A percentile compares a stretch with the other conserved stretches of the same genome.
These are phyloP conservation scores for Lupinus albus DNA, from an alignment of 306 rosid species.

Conservation along the genomic window DNA sequence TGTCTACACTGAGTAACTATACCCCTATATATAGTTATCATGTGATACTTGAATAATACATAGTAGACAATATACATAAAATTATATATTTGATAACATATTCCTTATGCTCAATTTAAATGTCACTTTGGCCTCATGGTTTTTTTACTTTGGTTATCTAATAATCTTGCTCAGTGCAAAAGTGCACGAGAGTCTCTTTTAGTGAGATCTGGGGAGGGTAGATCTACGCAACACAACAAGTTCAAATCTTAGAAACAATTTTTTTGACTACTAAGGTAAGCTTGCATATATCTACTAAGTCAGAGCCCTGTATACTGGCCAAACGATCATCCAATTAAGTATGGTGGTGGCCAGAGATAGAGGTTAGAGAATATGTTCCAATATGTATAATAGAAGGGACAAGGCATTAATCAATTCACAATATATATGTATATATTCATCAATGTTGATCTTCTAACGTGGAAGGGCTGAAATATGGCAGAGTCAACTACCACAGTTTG, in stretches of 20 bases:
- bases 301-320: too few relatives aligned
- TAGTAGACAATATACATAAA: background rate
- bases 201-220: too few relatives aligned
- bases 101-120: slow-evolving; percentile 13
- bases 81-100: background rate
- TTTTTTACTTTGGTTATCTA: background rate
- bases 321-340: slow-evolving; percentile 3
- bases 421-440: background rate
- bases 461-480: slow-evolving; percentile 18
- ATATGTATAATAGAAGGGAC: slow-evolving; percentile 20
- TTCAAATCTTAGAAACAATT: too few relatives aligned
- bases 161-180: background rate
- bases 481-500: slow-evolving; percentile 28
- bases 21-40: slow-evolving; percentile 43
- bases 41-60: too few relatives aligned
- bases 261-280: too few relatives aligned
- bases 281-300: too few relatives aligned
- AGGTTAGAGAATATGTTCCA: slow-evolving; percentile 48
- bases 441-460: background rate
- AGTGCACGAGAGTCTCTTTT: too few relatives aligned
- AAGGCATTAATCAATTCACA: slow-evolving; percentile 16
- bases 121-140: slow-evolving; percentile 12
- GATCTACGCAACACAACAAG: too few relatives aligned
- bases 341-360: slow-evolving; percentile 1
- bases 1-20: background rate